A percentile compares a stretch with the other conserved stretches of the same genome.
phyloP scores from a whole-genome alignment of 176 grass and related monocot genomes.

The Rhynchospora breviuscula region DNA sequence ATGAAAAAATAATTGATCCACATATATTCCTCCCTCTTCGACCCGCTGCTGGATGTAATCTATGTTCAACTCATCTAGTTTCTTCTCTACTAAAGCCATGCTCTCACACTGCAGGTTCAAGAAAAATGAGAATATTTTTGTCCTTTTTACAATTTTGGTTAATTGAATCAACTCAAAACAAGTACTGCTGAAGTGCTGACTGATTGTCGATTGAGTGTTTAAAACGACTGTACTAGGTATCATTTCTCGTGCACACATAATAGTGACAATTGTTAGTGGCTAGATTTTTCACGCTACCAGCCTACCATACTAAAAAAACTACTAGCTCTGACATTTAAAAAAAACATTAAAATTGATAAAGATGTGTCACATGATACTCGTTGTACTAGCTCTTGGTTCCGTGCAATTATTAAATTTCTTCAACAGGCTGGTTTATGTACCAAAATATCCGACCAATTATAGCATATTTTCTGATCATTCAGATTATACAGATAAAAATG shows the following conservation, averaged over 20 bases:
- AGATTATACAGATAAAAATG: background rate
- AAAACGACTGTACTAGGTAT: background rate
- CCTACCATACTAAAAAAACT: background rate
- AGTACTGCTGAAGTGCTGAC: too few species aligned
- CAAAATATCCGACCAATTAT: background rate
- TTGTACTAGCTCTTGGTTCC: background rate
- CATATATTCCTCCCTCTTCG: conserved; percentile 62
- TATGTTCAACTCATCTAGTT: conserved; percentile 55
- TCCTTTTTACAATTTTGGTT: background rate
- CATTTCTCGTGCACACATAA: background rate
- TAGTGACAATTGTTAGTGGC: background rate
- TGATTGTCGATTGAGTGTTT: background rate
- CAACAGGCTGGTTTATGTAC: background rate
- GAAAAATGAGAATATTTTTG: background rate
- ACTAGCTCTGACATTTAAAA: background rate
- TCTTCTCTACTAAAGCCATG: conserved; percentile 56
- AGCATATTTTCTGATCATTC: background rate
- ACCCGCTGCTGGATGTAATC: conserved; percentile 43
- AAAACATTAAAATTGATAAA: background rate
- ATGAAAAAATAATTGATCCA: conserved; percentile 95
- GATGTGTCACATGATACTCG: background rate
- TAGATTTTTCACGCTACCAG: background rate
- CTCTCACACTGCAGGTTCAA: conserved; percentile 52
- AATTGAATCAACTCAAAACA: background rate
- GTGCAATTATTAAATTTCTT: background rate